phyloP scores from a whole-genome alignment of 768 basidiomycete species.

The Suillus cothurnatus region DNA sequence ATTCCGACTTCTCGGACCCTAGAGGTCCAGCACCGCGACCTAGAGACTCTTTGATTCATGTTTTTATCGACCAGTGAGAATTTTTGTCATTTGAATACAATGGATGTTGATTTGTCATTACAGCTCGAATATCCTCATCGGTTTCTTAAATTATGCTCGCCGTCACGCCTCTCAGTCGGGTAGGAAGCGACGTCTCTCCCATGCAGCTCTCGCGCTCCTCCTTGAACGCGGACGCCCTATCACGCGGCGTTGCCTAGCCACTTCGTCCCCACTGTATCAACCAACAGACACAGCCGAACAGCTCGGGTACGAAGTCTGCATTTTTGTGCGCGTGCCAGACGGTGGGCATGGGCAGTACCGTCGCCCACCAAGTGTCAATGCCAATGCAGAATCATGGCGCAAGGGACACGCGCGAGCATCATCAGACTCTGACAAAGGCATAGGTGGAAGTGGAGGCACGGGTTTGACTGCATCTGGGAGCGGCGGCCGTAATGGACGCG shows the following conservation, averaged over 20 bases:
- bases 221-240: conserved; percentile 82
- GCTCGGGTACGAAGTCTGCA: conserved; percentile 73
- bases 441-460: conserved; percentile 24
- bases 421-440: conserved; percentile 26
- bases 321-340: conserved; percentile 74
- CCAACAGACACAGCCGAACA: conserved; percentile 71
- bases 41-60: conserved; percentile 38
- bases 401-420: conserved; percentile 20
- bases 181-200: conserved; percentile 62
- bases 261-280: conserved; percentile 85
- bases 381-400: conserved; percentile 20
- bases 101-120: neutral
- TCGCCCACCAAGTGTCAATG: conserved; percentile 14
- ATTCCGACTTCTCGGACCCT: conserved; percentile 38
- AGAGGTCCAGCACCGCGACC: conserved; percentile 35
- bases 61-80: conserved; percentile 50
- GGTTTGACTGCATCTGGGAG: conserved; percentile 16
- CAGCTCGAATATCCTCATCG: conserved; percentile 89
- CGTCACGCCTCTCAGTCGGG: conserved; percentile 45
- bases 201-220: conserved; percentile 74
- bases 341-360: conserved; percentile 64
- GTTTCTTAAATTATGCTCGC: conserved; percentile 71
- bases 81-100: neutral
- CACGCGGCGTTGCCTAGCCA: conserved; percentile 72
- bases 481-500: conserved; percentile 33